These are phyloP conservation scores for Fusarium brachygibbosum DNA, from an alignment of 2,329 filamentous ascomycete genomes.

Conservation along the genomic window DNA sequence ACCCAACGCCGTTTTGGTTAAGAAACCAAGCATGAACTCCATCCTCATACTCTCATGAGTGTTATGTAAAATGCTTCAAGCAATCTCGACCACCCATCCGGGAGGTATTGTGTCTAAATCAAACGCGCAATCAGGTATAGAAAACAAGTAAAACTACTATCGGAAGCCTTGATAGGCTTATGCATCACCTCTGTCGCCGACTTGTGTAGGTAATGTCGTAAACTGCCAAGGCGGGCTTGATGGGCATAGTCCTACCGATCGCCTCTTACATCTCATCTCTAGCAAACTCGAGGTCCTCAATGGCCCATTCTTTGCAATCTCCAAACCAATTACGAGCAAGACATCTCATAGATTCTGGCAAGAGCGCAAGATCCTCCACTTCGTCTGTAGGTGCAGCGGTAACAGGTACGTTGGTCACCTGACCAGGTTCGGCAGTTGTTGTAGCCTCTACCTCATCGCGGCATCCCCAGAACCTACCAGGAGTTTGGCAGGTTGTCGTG, in stretches of 20 bases:
- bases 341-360: slow-evolving; percentile 52
- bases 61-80: slow-evolving; percentile 4
- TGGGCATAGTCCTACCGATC: not conserved
- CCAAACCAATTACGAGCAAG: slow-evolving; percentile 58
- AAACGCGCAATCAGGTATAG: not conserved
- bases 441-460: slow-evolving; percentile 57
- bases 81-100: not conserved
- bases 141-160: not conserved
- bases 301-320: slow-evolving; percentile 57
- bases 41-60: slow-evolving; percentile 22
- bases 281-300: slow-evolving; percentile 42
- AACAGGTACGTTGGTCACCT: slow-evolving; percentile 47
- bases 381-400: slow-evolving; percentile 52
- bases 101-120: not conserved
- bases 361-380: slow-evolving; percentile 45
- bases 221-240: not conserved
- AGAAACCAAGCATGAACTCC: slow-evolving; percentile 21
- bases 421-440: slow-evolving; percentile 53
- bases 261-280: slow-evolving; percentile 52
- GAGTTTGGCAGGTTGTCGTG: slow-evolving; percentile 61
- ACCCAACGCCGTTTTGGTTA: slow-evolving; percentile 30
- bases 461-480: slow-evolving; percentile 71
- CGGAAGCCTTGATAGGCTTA: not conserved
- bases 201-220: not conserved
- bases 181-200: not conserved